Evolutionary conservation across 1,284 basidiomycete genomes (phyloP), one percentile per base, ranked within the genome.

Genomic region (Moesziomyces parantarcticus): DNA sequence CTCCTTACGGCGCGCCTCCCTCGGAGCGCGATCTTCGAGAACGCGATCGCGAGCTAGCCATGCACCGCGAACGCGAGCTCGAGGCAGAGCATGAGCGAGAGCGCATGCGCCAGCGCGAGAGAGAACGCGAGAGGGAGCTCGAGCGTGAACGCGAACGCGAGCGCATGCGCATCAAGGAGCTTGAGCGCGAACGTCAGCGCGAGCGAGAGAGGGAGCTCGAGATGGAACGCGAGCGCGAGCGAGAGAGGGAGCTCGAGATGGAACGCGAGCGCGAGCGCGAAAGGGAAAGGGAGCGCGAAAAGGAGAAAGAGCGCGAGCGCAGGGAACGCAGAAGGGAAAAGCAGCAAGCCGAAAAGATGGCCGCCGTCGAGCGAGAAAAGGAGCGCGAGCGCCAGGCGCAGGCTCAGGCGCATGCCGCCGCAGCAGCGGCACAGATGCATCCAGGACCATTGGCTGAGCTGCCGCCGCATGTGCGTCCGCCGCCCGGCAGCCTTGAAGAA

Each of bases 321-420:
- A 42, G 59, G 16, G 70, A 73, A 20, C 64, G 70, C 25, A 60
- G 70, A 22, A 44, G 60, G 8, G 70, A 73, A 54, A 67, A 67
- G 54, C 69, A 72, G 40, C 70, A 73, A 22, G 70, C 70, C 9
- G 70, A 73, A 9, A 73, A 73, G 60, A 39, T 52, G 53, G 64
- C 64, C 9, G 70, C 64, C 1, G 41, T 67, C 26, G 70, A 73
- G 43, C 63, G 63, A 16, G 67, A 66, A 41, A 69, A 57, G 53
- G 62, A 70, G 48, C 47, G 54, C n/a, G 65, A 62, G 45, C 55
- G 53, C 32, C 63, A 62, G 20, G 65, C 64, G 3, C 60, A 69
- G 16, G 65, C 60, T 6, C 63, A 70, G 22, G 73, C 76, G 11
- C 67, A 75, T 29, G 61, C 61, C 7, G 62, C 65, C 4, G 65